Conservation (phyloP, 306 rosid species). For the Parietaria judaica region DNA sequence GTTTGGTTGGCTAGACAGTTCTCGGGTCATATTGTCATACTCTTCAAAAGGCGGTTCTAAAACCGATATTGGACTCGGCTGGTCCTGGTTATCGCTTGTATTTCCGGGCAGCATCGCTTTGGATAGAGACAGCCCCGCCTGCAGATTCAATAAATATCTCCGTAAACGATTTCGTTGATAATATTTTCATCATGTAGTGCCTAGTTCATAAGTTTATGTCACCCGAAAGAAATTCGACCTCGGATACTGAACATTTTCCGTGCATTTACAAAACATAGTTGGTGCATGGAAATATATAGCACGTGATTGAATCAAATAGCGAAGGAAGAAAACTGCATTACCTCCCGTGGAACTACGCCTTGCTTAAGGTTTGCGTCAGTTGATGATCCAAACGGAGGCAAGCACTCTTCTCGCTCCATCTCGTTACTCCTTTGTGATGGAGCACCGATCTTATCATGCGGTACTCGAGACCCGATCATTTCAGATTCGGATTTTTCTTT, state of each 20-base stretch:
- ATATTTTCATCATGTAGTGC: neutral
- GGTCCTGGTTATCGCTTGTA: slow-evolving; percentile 54
- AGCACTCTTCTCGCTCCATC: slow-evolving; percentile 41
- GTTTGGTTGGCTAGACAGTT: slow-evolving; percentile 32
- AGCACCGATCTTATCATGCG: slow-evolving; percentile 34
- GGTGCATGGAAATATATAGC: neutral
- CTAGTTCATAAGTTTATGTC: too few relatives aligned
- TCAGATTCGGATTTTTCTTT: slow-evolving; percentile 48
- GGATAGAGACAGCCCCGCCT: slow-evolving; percentile 54
- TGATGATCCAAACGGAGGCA: slow-evolving; percentile 30
- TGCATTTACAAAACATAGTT: neutral
- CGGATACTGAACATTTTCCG: too few relatives aligned
- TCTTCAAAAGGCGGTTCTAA: slow-evolving; percentile 64
- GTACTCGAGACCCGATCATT: slow-evolving; percentile 23
- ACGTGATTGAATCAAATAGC: neutral
- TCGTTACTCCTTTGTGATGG: slow-evolving; percentile 36
- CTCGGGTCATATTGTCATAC: slow-evolving; percentile 39
- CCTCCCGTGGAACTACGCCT: slow-evolving; percentile 55
- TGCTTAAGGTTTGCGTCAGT: slow-evolving; percentile 32
- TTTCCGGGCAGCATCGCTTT: slow-evolving; percentile 33
- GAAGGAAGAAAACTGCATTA: slow-evolving; percentile 21
- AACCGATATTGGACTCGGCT: slow-evolving; percentile 89
- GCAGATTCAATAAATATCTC: slow-evolving; percentile 20
- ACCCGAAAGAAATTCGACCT: too few relatives aligned
- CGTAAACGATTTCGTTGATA: slow-evolving; percentile 4